Evolutionary conservation across 225 moss, liverwort and hornwort species (phyloP), one percentile per base, ranked within the genome.

Genomic region (Polytrichum formosum): DNA sequence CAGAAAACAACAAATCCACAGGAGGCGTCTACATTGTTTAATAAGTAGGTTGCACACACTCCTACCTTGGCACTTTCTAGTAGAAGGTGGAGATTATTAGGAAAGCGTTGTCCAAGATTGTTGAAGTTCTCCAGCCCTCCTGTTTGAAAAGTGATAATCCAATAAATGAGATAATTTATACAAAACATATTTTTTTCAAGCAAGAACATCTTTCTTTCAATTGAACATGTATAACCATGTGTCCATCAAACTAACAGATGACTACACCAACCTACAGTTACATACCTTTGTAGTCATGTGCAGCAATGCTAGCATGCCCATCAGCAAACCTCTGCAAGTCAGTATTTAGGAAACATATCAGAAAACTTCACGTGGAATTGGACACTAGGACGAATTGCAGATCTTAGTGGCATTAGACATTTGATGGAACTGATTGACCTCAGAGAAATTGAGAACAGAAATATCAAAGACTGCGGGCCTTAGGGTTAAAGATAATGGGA

Each of bases 211-310:
- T 35, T 35, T 9, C 35, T 35, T 35, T 35, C 35, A 10, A 16
- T 46, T 16, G 13, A 46, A 13, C 46, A 46, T 46, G 46, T 16
- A 16, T 46, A 46, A 46, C 3, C 46, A 46, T 46, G 46, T 46
- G 46, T 46, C 16, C 46, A 16, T 46, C 46, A 16, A 46, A 46
- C 46, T 46, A 16, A 0, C 16, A 1, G 3, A 46, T 46, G 46
- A 13, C 3, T 13, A 3, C 46, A 46, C 13, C 46, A 46, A 46
- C 13, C 13, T 13, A 46, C 8, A 35, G 9, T 35, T 46, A 19
- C 22, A 31, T 78, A 94, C 95, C 96, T 85, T 92, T 92, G 61
- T 98, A 94, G 69, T 98, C 94, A 71, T 92, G 91, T 37, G 89
- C 72, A 69, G 86, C 88, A 74, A 91, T 74, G 76, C 91, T 89